Conservation (phyloP, 2,329 filamentous ascomycete species). For the Fusarium staphyleae region DNA sequence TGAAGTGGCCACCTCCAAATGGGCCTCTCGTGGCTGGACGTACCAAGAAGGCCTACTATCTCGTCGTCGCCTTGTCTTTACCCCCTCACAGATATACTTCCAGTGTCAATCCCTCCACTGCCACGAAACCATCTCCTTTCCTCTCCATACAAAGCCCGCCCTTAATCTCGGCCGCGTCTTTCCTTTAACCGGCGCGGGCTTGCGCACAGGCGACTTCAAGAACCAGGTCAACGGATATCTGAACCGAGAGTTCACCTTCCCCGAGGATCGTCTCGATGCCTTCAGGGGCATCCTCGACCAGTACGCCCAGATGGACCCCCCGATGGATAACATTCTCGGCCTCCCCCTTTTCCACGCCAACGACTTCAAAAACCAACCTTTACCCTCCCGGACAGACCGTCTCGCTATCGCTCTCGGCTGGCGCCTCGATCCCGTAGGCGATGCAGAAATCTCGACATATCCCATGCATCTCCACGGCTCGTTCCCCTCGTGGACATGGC, state of each 20-base stretch:
- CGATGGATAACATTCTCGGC: conserved; percentile 44
- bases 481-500: conserved; percentile 51
- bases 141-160: conserved; percentile 43
- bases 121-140: conserved; percentile 47
- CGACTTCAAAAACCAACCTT: conserved; percentile 40
- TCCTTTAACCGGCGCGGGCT: conserved; percentile 32
- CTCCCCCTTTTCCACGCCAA: conserved; percentile 47
- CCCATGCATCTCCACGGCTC: conserved; percentile 40
- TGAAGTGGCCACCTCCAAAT: conserved; percentile 46
- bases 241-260: conserved; percentile 38
- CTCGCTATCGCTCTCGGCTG: conserved; percentile 48
- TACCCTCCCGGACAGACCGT: conserved; percentile 46
- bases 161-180: conserved; percentile 47
- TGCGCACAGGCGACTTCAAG: conserved; percentile 38
- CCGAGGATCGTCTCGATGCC: conserved; percentile 46
- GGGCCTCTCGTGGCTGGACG: conserved; percentile 48
- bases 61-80: conserved; percentile 48
- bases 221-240: conserved; percentile 45
- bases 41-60: conserved; percentile 49
- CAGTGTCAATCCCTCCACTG: conserved; percentile 49
- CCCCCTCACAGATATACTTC: conserved; percentile 49
- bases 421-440: conserved; percentile 40
- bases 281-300: conserved; percentile 45
- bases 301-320: conserved; percentile 39
- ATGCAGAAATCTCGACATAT: conserved; percentile 28